Evolutionary conservation across 768 basidiomycete genomes (phyloP), one percentile per base, ranked within the genome.

Genomic region (Pulveroboletus sp.): DNA sequence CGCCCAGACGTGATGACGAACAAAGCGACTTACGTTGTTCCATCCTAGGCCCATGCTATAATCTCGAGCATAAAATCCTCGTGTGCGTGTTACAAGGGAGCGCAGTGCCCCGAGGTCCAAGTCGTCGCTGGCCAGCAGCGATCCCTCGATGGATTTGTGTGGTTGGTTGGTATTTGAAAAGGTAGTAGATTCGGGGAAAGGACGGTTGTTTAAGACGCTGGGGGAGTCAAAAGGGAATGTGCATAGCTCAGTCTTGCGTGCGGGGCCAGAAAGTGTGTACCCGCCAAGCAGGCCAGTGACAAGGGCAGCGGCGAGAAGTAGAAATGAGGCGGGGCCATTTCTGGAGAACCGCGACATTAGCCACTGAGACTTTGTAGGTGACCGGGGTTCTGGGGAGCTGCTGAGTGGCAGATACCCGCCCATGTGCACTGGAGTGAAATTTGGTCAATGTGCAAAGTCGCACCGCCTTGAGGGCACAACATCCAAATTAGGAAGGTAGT

Each of bases 1-100:
- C 21, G 27, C 24, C 21, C 3, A 40, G 45, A 33, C 31, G 43
- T 6, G 23, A 8, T 9, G 23, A 25, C 14, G 32, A n/a, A 14
- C 11, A 43, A 19, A 12, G 25, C 35, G 10, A 36, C 74, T 49
- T 27, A 76, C 74, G 38, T 77, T 77, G 55, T 78, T 77, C 74
- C 75, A 77, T 17, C 75, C 76, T 6, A 77, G 57, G 4, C 66
- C 68, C 47, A 75, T 59, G 41, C 69, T 75, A 52, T 61, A 77
- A 43, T 77, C 75, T 27, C 76, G 68, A 19, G 67, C 66, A 52
- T 73, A 76, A 46, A 64, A 77, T 4, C 75, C 75, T 38, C 69
- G 60, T 2, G 75, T 74, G 16, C 61, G 53, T n/a, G 60, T 43
- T 1, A 75, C 67, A 21, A 74, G 57, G 21, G 58, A 61, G 34